Evolutionary conservation across 805 yeast species (phyloP).

Genomic region (Hanseniaspora hatyaiensis): DNA sequence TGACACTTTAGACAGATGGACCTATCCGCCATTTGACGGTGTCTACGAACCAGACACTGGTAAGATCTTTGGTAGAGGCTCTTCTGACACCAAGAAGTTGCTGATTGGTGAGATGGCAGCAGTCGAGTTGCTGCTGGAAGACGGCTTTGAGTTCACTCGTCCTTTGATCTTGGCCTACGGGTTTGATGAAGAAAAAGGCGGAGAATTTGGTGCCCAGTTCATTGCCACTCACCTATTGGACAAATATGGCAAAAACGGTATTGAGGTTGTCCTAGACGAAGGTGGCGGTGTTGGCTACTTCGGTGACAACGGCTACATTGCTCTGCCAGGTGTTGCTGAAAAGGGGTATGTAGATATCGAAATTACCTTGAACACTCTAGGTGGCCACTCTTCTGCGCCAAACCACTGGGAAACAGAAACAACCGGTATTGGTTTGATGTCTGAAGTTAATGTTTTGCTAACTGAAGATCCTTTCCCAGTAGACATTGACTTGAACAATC

Average conservation of each 20-base stretch:
- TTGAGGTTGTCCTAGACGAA: conserved; percentile 55
- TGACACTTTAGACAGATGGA: conserved; percentile 46
- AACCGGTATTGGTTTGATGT: conserved; percentile 59
- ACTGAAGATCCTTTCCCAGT: conserved; percentile 43
- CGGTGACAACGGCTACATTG: conserved; percentile 33
- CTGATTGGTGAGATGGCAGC: conserved; percentile 49
- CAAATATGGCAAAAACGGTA: conserved; percentile 43
- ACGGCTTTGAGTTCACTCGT: conserved; percentile 39
- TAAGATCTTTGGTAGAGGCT: conserved; percentile 52
- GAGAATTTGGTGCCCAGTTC: conserved; percentile 36
- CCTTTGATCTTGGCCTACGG: conserved; percentile 50
- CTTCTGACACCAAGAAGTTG: conserved; percentile 52
- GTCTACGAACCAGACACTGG: conserved; percentile 42
- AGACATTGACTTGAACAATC: conserved; percentile 42
- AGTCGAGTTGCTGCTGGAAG: conserved; percentile 35
- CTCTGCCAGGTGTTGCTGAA: conserved; percentile 43
- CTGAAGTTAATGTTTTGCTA: conserved; percentile 42
- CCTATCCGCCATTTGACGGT: conserved; percentile 46
- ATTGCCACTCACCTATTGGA: conserved; percentile 36
- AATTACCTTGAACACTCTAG: conserved; percentile 43
- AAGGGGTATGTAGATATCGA: conserved; percentile 43
- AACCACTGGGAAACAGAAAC: conserved; percentile 40
- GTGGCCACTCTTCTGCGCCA: conserved; percentile 65
- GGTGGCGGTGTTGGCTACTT: conserved; percentile 32
- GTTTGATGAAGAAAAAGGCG: conserved; percentile 55